Evolutionary conservation across 176 grass and related monocot genomes (phyloP).

Genomic region (Bonia amplexicaulis): DNA sequence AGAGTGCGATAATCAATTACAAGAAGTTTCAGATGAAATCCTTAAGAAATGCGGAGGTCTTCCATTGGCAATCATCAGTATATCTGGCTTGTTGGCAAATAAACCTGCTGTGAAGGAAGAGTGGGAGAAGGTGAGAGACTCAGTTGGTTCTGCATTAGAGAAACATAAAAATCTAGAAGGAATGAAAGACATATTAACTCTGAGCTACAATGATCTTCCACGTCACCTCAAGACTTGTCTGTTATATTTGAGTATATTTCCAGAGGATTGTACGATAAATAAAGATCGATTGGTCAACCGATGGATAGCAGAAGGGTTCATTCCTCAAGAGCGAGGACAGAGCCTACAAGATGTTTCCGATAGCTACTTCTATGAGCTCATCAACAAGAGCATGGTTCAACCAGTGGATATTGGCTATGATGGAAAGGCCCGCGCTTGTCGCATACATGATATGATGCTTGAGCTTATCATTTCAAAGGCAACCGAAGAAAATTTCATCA

Average conservation of each 20-base stretch:
- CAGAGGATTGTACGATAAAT: not conserved
- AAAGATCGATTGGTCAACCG: not conserved
- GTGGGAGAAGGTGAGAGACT: constrained; percentile 12
- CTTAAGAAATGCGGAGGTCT: not conserved
- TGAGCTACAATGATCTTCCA: constrained; percentile 20
- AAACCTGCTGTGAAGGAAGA: not conserved
- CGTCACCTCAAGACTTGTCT: constrained; percentile 24
- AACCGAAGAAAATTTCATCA: too few relatives aligned
- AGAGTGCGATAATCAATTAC: not conserved
- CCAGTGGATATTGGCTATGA: too few relatives aligned
- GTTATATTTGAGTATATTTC: constrained; percentile 36
- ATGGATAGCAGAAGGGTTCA: constrained; percentile 43
- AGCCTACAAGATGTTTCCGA: constrained; percentile 13
- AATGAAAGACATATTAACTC: constrained; percentile 2
- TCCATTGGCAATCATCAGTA: not conserved
- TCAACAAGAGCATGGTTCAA: too few relatives aligned
- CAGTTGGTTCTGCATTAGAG: constrained; percentile 11
- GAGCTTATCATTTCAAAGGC: too few relatives aligned
- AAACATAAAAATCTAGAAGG: not conserved
- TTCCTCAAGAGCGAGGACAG: not conserved
- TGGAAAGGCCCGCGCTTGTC: too few relatives aligned
- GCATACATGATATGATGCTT: too few relatives aligned
- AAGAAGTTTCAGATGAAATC: not conserved
- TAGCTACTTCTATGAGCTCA: constrained; percentile 4
- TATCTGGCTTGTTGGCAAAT: not conserved